phyloP scores from a whole-genome alignment of 257 asterid genomes.

The Nicotiana attenuata region DNA sequence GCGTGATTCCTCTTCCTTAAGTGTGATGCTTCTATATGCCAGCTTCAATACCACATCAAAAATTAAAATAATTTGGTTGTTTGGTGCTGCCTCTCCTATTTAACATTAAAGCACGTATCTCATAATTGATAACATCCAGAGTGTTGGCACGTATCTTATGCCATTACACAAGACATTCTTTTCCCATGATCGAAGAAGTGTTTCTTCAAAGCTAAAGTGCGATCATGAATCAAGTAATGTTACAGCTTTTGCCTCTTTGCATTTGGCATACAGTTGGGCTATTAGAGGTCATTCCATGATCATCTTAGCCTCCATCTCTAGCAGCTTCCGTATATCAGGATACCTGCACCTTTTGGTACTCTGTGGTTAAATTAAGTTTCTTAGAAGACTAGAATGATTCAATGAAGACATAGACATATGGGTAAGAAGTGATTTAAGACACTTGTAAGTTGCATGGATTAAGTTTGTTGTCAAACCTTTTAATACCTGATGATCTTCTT shows the following conservation, averaged over 20 bases:
- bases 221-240: background rate
- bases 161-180: background rate
- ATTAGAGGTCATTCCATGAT: background rate
- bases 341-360: background rate
- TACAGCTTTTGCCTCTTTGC: background rate
- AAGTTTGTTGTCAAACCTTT: background rate
- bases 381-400: background rate
- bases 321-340: background rate
- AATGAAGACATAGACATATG: background rate
- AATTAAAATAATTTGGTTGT: background rate
- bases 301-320: background rate
- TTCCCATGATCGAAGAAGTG: background rate
- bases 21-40: background rate
- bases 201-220: background rate
- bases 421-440: no score
- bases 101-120: background rate
- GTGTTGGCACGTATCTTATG: background rate
- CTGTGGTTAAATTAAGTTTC: background rate
- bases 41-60: background rate
- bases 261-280: background rate
- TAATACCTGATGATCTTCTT: background rate
- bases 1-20: background rate
- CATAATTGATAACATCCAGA: background rate
- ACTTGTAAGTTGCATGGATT: background rate
- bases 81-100: background rate